A percentile compares a stretch with the other conserved stretches of the same genome.
Conservation (phyloP, 2,329 filamentous ascomycete species). For the Fusarium sp. region DNA sequence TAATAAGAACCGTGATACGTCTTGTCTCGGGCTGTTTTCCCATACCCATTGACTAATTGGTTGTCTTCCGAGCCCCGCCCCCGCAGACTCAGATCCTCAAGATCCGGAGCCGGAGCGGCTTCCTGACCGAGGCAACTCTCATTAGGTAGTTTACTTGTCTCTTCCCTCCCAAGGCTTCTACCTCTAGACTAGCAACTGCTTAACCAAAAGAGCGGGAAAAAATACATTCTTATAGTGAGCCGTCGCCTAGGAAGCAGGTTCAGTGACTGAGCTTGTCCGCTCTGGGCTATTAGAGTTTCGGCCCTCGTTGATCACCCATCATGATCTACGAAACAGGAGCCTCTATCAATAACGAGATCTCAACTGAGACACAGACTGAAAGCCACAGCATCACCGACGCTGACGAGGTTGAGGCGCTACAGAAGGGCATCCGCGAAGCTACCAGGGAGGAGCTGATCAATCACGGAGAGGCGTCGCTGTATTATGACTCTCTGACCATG, state of each 20-base stretch:
- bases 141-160: not conserved
- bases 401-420: conserved; percentile 43
- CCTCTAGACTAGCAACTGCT: not conserved
- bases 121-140: conserved; percentile 21
- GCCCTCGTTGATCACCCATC: conserved; percentile 16
- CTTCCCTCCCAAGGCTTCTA: conserved; percentile 12
- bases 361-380: conserved; percentile 4
- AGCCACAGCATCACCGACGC: conserved; percentile 39
- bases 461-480: conserved; percentile 56
- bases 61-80: conserved; percentile 29
- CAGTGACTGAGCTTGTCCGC: conserved; percentile 8
- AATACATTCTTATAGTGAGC: not conserved
- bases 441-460: conserved; percentile 34
- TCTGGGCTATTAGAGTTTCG: conserved; percentile 16
- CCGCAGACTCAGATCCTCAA: conserved; percentile 32
- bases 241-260: conserved; percentile 12
- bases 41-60: not conserved
- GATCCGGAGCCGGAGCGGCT: conserved; percentile 35
- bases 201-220: not conserved
- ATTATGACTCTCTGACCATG: conserved; percentile 69
- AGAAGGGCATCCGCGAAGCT: conserved; percentile 38
- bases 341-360: conserved; percentile 20
- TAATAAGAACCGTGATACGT: not conserved
- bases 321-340: conserved; percentile 32
- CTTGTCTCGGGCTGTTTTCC: not conserved